Percentiles rank a stretch among this genome's conserved stretches.
phyloP scores from a whole-genome alignment of 176 grass and related monocot species.

The Typha latifolia region DNA sequence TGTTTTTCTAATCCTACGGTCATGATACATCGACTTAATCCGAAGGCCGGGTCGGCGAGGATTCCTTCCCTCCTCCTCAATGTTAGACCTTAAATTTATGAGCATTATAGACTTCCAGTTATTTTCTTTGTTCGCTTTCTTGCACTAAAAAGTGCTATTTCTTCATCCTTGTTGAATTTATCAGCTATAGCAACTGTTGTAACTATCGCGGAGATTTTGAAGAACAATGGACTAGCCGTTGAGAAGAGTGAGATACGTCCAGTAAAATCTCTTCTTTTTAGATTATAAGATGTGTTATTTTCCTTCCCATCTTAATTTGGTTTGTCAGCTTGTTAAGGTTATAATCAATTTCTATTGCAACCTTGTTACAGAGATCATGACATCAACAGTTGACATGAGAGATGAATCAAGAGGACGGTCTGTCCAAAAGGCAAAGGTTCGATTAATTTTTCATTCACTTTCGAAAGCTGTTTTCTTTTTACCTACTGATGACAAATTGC shows the following conservation, averaged over 20 bases:
- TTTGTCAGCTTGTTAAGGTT: not conserved
- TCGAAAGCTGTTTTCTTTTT: not conserved
- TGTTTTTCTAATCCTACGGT: too few relatives aligned
- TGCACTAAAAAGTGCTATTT: too few relatives aligned
- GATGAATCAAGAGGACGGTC: constrained; percentile 53
- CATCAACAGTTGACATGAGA: constrained; percentile 74
- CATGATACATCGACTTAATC: too few relatives aligned
- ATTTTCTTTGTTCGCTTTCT: too few relatives aligned
- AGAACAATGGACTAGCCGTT: constrained; percentile 79
- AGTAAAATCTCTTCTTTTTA: not conserved
- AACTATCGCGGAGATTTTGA: constrained; percentile 78
- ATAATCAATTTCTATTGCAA: not conserved
- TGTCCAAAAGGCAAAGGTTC: constrained; percentile 89
- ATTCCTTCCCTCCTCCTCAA: too few relatives aligned
- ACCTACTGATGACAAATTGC: too few relatives aligned
- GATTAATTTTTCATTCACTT: not conserved
- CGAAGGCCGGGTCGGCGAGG: too few relatives aligned
- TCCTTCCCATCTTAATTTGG: too few relatives aligned
- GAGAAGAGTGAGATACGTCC: constrained; percentile 60
- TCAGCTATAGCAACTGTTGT: constrained; percentile 83
- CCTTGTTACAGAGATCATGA: constrained; percentile 54
- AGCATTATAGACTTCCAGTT: too few relatives aligned
- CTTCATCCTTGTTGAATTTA: constrained; percentile 8
- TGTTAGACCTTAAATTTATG: too few relatives aligned
- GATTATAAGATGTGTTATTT: too few relatives aligned